phyloP scores from a whole-genome alignment of 2,329 filamentous ascomycete species.

The Fusarium marasasianum region DNA sequence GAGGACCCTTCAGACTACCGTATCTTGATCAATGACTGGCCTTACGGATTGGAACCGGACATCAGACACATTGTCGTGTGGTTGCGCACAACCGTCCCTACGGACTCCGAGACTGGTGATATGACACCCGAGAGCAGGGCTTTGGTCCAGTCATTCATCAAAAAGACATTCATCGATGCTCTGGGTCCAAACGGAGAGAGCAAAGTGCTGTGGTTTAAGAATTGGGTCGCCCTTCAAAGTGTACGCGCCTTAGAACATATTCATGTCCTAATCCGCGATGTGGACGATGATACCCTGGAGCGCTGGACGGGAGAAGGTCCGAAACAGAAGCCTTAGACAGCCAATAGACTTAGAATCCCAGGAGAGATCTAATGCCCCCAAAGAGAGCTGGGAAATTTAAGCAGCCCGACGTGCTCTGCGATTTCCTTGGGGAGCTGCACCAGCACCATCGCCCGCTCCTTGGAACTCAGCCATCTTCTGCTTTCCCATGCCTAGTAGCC shows the following conservation, averaged over 20 bases:
- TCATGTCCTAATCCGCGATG: slow-evolving; percentile 75
- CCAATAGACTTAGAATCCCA: not conserved
- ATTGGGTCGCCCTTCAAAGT: slow-evolving; percentile 89
- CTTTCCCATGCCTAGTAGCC: slow-evolving; percentile 63
- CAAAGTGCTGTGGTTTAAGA: slow-evolving; percentile 87
- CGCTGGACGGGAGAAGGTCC: slow-evolving; percentile 63
- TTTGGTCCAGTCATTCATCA: slow-evolving; percentile 75
- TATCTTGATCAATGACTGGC: slow-evolving; percentile 91
- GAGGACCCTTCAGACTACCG: slow-evolving; percentile 66
- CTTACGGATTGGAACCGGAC: slow-evolving; percentile 76
- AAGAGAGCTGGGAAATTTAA: slow-evolving; percentile 40
- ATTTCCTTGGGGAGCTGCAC: slow-evolving; percentile 56
- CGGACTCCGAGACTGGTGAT: slow-evolving; percentile 75
- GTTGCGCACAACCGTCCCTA: slow-evolving; percentile 83
- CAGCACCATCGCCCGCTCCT: slow-evolving; percentile 46
- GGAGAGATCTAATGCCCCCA: slow-evolving; percentile 3
- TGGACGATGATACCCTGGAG: slow-evolving; percentile 60
- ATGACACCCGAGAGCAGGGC: slow-evolving; percentile 73
- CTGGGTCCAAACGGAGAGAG: slow-evolving; percentile 61
- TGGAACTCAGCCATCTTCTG: slow-evolving; percentile 61
- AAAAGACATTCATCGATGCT: slow-evolving; percentile 71
- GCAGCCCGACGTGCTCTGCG: slow-evolving; percentile 65
- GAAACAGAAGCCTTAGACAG: slow-evolving; percentile 44
- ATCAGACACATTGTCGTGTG: slow-evolving; percentile 90
- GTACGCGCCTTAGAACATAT: slow-evolving; percentile 89